Base-by-base conservation (phyloP, 2,329 filamentous ascomycete genomes). In the Aspergillus sp. region DNA sequence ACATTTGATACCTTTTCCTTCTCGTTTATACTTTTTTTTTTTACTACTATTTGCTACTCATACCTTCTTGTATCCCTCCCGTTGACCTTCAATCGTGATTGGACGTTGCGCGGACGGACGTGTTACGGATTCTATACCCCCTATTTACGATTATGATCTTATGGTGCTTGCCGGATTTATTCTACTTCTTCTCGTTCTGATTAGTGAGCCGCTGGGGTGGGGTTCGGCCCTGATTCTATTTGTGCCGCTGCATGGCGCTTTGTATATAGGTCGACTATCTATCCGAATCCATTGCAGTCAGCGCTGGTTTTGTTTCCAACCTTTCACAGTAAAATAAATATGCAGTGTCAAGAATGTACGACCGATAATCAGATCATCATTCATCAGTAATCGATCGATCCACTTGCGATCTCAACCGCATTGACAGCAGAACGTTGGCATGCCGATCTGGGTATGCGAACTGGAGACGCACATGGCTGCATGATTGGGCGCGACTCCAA, bases 41-140 rank as follows among this genome's bases (percentile, higher is more conserved):
- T 49, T 50, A 59, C 60, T 48, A 45, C 60, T 56, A 57, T 61
- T 55, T 57, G 59, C 58, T 60, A 36, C 62, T 55, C 63, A 61
- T 62, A 62, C 55, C 62, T 60, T 49, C 57, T 65, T 64, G 38
- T 51, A 42, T 58, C 56, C 47, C 53, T 53, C 44, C 45, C 43
- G 38, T 32, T 38, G 39, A 38, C 24, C 56, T 39, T 55, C 20
- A 48, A 59, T 20, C 30, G n/a, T 41, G 38, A 42, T 58, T 53
- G 34, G 20, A 55, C n/a, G n/a, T 9, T 11, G 43, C 42, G 39
- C 32, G 45, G 53, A 55, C 45, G 57, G 41, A 60, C 56, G 60
- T 62, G 60, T 59, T 64, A 66, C 62, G 63, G 48, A 62, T 63
- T 64, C 62, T 69, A 72, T 72, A 72, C 68, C 69, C 70, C 68